Evolutionary conservation across 1,139 yeast genomes (phyloP), one percentile per base, ranked within the genome.

Genomic region (Yamadazyma sp.): DNA sequence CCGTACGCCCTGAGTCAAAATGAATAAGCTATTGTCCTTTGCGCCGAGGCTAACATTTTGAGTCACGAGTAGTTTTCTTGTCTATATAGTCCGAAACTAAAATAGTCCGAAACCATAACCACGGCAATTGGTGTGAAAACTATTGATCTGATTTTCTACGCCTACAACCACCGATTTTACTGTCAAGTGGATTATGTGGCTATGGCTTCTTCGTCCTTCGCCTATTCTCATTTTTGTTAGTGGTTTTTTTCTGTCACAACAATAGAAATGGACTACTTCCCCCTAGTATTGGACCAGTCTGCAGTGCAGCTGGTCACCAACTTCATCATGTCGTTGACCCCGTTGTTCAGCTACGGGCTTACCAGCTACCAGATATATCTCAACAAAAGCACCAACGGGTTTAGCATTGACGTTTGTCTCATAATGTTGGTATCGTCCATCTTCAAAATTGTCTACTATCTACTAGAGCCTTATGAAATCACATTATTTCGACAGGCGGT

Each of bases 321-420:
- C 38, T 37, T 42, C 21, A 21, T 35, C 14, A 38, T 50, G 18
- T 47, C 43, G 46, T 21, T 50, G 20, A 82, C 92, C 0, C 97
- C 97, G 2, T 57, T 89, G 31, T 76, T 88, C 43, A 86, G 96
- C 6, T 89, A 89, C 54, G 95, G 96, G 2, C 78, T 94, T 17
- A 87, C 96, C 0, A 77, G 89, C 30, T 67, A 79, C 39, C 73
- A 86, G 44, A 87, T 89, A 12, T 73, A 80, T 50, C 67, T 72
- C 35, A 75, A 77, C 31, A 68, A 79, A 54, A 74, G 89, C 1
- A 77, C 92, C 2, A 70, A 76, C 24, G 97, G 97, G 21, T 88
- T 88, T 56, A 82, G 94, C 6, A 70, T 88, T 16, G 97, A 89
- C 59, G 85, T 89, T 11, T 89, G 96, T 62, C 92, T 90, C 12